These are phyloP conservation scores for Populus nigra DNA, from an alignment of 345 rosid genomes.

Conservation along the genomic window DNA sequence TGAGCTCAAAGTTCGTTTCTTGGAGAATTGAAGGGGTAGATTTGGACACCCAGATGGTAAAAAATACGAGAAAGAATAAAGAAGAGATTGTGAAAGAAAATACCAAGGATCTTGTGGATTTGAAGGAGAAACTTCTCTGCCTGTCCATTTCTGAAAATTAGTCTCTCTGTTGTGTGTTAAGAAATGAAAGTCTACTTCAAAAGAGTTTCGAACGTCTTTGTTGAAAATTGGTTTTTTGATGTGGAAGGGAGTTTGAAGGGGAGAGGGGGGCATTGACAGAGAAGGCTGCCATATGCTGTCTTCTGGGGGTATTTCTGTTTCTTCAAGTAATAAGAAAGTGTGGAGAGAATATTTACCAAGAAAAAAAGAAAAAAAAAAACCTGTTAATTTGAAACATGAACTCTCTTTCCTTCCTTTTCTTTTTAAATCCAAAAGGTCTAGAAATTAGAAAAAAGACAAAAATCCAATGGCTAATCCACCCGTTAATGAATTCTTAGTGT, in stretches of 20 bases:
- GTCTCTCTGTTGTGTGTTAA: background rate
- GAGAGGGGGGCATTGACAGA: background rate
- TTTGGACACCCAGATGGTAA: constrained; percentile 54
- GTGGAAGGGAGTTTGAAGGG: background rate
- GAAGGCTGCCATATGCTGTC: background rate
- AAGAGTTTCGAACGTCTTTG: background rate
- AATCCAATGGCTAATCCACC: no score
- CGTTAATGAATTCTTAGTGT: no score
- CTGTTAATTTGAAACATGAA: background rate
- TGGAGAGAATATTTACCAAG: background rate
- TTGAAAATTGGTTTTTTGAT: background rate
- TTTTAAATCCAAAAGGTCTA: background rate
- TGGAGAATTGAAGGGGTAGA: constrained; percentile 47
- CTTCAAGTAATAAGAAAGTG: background rate
- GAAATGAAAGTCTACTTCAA: background rate
- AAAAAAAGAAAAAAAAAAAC: background rate
- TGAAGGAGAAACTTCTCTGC: constrained; percentile 70
- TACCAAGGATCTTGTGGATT: constrained; percentile 54
- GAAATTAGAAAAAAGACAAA: background rate
- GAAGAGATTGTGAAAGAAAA: constrained; percentile 54
- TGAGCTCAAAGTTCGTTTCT: constrained; percentile 39
- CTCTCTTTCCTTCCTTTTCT: background rate
- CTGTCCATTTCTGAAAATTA: constrained; percentile 55
- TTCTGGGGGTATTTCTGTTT: background rate
- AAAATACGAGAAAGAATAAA: constrained; percentile 48